phyloP scores from a whole-genome alignment of 1,284 basidiomycete species.

The Ganoderma multipileum region DNA sequence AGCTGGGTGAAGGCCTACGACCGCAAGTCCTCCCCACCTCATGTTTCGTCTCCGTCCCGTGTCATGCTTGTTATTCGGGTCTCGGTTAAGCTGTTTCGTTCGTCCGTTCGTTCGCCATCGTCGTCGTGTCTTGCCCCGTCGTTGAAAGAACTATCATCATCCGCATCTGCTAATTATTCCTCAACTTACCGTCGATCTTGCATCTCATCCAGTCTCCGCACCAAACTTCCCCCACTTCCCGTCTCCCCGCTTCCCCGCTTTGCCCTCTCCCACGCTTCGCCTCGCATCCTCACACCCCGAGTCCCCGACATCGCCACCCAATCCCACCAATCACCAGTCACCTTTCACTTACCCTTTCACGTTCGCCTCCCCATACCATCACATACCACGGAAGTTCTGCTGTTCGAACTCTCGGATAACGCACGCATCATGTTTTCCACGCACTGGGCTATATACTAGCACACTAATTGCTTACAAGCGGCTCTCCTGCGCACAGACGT shows the following conservation, averaged over 20 bases:
- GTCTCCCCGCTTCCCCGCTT: constrained; percentile 6
- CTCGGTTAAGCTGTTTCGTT: constrained; percentile 5
- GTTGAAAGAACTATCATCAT: constrained; percentile 32
- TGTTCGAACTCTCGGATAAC: constrained; percentile 18
- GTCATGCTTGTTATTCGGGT: constrained; percentile 9
- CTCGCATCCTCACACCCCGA: neutral
- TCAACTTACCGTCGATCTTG: constrained; percentile 20
- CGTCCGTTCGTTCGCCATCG: constrained; percentile 13
- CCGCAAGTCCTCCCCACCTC: neutral
- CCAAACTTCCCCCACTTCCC: constrained; percentile 2
- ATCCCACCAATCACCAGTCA: constrained; percentile 4
- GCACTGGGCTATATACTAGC: constrained; percentile 26
- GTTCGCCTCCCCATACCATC: constrained; percentile 5
- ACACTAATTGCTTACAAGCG: constrained; percentile 32
- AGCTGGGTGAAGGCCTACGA: neutral
- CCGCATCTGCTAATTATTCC: constrained; percentile 32
- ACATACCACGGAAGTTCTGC: constrained; percentile 17
- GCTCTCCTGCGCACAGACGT: constrained; percentile 16
- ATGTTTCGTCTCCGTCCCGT: constrained; percentile 5
- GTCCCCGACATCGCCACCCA: neutral
- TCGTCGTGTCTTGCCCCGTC: constrained; percentile 10
- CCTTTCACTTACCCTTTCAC: neutral
- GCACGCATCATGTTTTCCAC: constrained; percentile 25
- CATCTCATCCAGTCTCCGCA: constrained; percentile 7
- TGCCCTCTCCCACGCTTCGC: neutral